Evolutionary conservation across 441 rosid genomes (phyloP), one percentile per base, ranked within the genome.

Genomic region (Erodium trifolium): DNA sequence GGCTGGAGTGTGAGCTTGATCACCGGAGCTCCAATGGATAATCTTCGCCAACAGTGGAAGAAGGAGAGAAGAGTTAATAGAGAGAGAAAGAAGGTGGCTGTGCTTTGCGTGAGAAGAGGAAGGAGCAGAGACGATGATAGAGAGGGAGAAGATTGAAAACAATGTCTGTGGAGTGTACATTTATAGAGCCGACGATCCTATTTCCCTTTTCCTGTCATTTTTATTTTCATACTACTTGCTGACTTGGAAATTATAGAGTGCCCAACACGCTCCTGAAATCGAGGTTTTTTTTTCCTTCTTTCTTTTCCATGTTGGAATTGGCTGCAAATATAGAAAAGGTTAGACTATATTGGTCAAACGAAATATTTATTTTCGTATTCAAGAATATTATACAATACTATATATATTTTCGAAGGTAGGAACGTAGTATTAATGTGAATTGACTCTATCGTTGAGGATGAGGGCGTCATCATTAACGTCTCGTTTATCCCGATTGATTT

Each of bases 1-100:
- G 18, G 59, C 59, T 51, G 16, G 59, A 51, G 7, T 51, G 59
- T 51, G 59, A 51, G 59, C 59, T 51, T 5, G 59, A 51, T 51
- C n/a, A 14, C 18, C 18, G 59, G 59, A 51, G 17, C 59, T 51
- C 59, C 59, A 51, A 51, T 51, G 59, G 51, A 10, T 12, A 12
- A 45, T 45, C 51, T 9, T 12, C 51, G 51, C 9, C 51, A 3
- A 45, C 9, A 45, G 10, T 12, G 13, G 51, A 45, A 12, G 51
- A 45, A 45, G 3, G 16, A n/a, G 16, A 51, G 16, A 51, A 13
- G 59, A 4, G 59, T 51, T 51, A 51, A 51, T 13, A 13, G 59
- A 51, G 18, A 51, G 59, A 51, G 18, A 51, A 13, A 14, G 59
- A 51, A 13, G 6, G 16, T 10, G 18, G 27, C 0, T 23, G 0